Conservation (phyloP, 1,284 basidiomycete genomes). For the Rhodofomes roseus region DNA sequence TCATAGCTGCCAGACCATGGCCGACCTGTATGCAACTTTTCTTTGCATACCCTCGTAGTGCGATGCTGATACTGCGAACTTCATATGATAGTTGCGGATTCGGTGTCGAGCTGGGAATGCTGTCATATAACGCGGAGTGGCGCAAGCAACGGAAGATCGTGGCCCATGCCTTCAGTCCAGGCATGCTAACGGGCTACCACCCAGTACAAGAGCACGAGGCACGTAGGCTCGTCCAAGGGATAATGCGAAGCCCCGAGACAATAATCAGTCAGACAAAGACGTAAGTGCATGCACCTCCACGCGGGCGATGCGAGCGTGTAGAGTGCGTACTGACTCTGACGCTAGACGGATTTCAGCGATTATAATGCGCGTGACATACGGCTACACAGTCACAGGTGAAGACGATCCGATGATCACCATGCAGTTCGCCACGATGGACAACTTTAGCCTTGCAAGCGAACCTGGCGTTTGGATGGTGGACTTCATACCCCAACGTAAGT, state of each 20-base stretch:
- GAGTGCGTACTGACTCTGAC: neutral
- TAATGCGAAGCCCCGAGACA: neutral
- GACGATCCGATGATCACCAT: conserved; percentile 22
- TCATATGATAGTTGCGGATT: neutral
- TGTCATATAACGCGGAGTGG: neutral
- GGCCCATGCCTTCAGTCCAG: neutral
- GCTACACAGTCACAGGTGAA: conserved; percentile 21
- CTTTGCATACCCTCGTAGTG: neutral
- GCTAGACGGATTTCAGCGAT: conserved; percentile 17
- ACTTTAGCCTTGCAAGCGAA: conserved; percentile 21
- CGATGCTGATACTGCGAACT: neutral
- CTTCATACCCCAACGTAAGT: conserved; percentile 26
- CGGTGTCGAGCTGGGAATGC: neutral
- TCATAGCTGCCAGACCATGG: neutral
- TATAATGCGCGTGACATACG: conserved; percentile 26
- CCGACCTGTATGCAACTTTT: neutral
- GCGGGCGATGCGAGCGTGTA: no score
- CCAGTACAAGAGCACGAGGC: neutral
- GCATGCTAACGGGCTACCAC: neutral
- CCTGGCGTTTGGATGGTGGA: conserved; percentile 28
- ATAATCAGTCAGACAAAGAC: neutral
- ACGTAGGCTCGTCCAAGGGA: neutral
- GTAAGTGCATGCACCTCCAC: neutral
- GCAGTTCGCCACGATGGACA: conserved; percentile 22
- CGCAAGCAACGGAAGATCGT: conserved; percentile 2